Conservation (phyloP, 2,329 filamentous ascomycete species). For the Fusarium sublunatum region DNA sequence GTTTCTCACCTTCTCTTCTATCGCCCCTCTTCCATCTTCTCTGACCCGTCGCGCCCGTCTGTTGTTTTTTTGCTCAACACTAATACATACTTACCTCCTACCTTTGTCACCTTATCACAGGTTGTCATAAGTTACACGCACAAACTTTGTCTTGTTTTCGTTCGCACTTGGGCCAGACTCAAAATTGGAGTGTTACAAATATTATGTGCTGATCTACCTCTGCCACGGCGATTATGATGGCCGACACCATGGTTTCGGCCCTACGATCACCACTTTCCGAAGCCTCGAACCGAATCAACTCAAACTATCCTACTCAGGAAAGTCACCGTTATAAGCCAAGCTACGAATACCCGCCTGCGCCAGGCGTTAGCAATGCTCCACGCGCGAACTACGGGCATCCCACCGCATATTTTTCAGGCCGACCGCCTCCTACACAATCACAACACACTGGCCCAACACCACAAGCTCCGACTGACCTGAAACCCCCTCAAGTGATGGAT, state of each 20-base stretch:
- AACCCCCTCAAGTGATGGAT: slow-evolving; percentile 48
- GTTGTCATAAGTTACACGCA: slow-evolving; percentile 6
- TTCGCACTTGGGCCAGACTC: slow-evolving; percentile 20
- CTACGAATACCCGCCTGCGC: slow-evolving; percentile 40
- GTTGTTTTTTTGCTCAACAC: slow-evolving; percentile 22
- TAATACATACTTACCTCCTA: slow-evolving; percentile 5
- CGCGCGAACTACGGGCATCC: slow-evolving; percentile 31
- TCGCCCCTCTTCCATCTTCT: slow-evolving; percentile 9
- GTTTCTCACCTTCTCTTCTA: slow-evolving; percentile 29
- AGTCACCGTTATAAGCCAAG: slow-evolving; percentile 48
- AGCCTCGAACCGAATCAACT: slow-evolving; percentile 61
- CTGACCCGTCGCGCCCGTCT: slow-evolving; percentile 14
- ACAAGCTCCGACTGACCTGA: slow-evolving; percentile 36
- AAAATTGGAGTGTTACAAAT: slow-evolving; percentile 33
- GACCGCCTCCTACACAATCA: slow-evolving; percentile 20
- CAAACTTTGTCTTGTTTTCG: slow-evolving; percentile 24
- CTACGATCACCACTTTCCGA: slow-evolving; percentile 59
- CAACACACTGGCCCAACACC: slow-evolving; percentile 33
- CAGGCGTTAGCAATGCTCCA: slow-evolving; percentile 25
- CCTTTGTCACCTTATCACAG: neutral
- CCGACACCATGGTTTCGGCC: slow-evolving; percentile 49
- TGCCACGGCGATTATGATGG: slow-evolving; percentile 45
- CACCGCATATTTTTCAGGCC: slow-evolving; percentile 33
- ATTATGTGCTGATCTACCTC: slow-evolving; percentile 52
- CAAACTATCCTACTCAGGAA: slow-evolving; percentile 48